A percentile compares a stretch with the other conserved stretches of the same genome.
phyloP scores from a whole-genome alignment of 495 filamentous ascomycete genomes.

The Podospora bellae-mahoneyi region DNA sequence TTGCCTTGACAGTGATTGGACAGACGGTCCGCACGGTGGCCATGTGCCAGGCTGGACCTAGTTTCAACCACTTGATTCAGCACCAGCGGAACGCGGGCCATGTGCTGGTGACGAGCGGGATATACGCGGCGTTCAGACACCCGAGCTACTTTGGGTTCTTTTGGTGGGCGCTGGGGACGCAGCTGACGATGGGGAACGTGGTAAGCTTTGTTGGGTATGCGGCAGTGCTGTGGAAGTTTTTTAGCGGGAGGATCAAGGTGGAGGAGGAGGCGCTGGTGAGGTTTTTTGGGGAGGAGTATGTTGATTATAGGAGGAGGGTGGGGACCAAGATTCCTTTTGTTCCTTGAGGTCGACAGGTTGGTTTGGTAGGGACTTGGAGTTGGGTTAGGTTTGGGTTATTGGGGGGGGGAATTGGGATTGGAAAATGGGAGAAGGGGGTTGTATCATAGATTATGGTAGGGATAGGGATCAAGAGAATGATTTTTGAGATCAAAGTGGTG shows the following conservation, averaged over 20 bases:
- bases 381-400: not conserved
- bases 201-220: constrained; percentile 73
- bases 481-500: too few species aligned
- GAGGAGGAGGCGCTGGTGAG: constrained; percentile 74
- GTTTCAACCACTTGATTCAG: constrained; percentile 89
- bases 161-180: constrained; percentile 95
- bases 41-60: constrained; percentile 84
- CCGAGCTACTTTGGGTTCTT: constrained; percentile 97
- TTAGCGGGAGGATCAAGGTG: constrained; percentile 63
- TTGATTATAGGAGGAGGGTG: constrained; percentile 63
- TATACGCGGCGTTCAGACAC: constrained; percentile 65
- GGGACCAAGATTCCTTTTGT: constrained; percentile 72
- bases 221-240: constrained; percentile 80
- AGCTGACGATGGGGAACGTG: constrained; percentile 81
- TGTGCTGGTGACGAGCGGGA: constrained; percentile 71
- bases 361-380: not conserved
- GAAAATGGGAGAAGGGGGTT: too few species aligned
- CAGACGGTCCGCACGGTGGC: constrained; percentile 71
- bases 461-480: not conserved
- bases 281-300: constrained; percentile 86
- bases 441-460: not conserved
- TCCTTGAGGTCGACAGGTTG: constrained; percentile 6
- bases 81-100: constrained; percentile 62
- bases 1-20: constrained; percentile 63
- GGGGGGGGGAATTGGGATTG: not conserved